These are phyloP conservation scores for Neoscytalidium dimidiatum DNA, from an alignment of 2,329 filamentous ascomycete genomes.

Conservation along the genomic window DNA sequence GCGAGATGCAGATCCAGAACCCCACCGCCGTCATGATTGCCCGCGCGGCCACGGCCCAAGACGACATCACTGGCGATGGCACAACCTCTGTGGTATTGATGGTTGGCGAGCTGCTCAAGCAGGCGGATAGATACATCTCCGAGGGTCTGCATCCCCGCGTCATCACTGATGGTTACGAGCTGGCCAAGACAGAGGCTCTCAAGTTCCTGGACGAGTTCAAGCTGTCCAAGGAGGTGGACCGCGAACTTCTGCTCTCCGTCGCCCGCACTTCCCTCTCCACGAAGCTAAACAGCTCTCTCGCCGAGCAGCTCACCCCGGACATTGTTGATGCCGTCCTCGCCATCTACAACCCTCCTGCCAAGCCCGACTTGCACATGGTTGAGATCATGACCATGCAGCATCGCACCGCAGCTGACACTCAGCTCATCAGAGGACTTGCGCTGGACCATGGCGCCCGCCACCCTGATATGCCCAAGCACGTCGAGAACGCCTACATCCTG, in stretches of 20 bases:
- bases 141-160: slow-evolving; percentile 97
- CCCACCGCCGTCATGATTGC: slow-evolving; percentile 86
- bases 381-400: slow-evolving; percentile 99
- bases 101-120: slow-evolving; percentile 95
- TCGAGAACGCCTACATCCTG: slow-evolving; percentile 94
- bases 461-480: slow-evolving; percentile 95
- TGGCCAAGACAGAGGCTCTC: slow-evolving; percentile 89
- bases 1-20: slow-evolving; percentile 93
- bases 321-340: slow-evolving; percentile 96
- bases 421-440: slow-evolving; percentile 89
- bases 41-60: slow-evolving; percentile 89
- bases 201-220: slow-evolving; percentile 98
- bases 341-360: slow-evolving; percentile 85
- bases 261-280: slow-evolving; percentile 93
- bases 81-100: slow-evolving; percentile 95
- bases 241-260: slow-evolving; percentile 90
- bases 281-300: slow-evolving; percentile 87
- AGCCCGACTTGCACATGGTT: slow-evolving; percentile 98
- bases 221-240: slow-evolving; percentile 81
- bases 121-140: slow-evolving; percentile 92
- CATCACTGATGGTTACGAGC: slow-evolving; percentile 96
- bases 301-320: slow-evolving; percentile 86
- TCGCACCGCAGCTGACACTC: slow-evolving; percentile 90
- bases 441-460: slow-evolving; percentile 95
- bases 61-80: slow-evolving; percentile 97